Evolutionary conservation across 768 basidiomycete species (phyloP).

Genomic region (Guyanaporus albipodus): DNA sequence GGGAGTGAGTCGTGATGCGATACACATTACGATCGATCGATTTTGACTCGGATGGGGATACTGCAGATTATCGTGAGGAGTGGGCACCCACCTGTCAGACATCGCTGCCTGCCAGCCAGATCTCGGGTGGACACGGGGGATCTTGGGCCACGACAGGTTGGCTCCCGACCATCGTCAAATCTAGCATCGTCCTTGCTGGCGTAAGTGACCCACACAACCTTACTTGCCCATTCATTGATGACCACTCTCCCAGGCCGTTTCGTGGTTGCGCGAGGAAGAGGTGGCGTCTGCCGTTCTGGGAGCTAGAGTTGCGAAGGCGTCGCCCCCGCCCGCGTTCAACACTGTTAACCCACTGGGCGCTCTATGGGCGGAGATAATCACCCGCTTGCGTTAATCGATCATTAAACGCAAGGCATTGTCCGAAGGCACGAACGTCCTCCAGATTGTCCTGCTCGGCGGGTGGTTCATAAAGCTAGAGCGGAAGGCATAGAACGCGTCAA

Average conservation of each 20-base stretch:
- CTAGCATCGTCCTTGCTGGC: no score
- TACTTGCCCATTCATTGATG: no score
- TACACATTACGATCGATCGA: background rate
- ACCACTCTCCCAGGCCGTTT: no score
- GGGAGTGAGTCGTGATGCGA: background rate
- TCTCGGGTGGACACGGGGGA: background rate
- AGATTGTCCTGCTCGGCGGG: constrained; percentile 31
- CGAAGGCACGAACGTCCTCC: constrained; percentile 10
- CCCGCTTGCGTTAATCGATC: constrained; percentile 16
- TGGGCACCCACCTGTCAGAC: constrained; percentile 15
- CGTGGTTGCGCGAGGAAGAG: constrained; percentile 42
- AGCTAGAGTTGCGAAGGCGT: constrained; percentile 16
- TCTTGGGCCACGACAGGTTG: constrained; percentile 16
- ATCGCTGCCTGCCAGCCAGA: background rate
- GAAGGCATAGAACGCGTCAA: constrained; percentile 14
- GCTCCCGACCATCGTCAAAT: constrained; percentile 2
- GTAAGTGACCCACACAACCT: no score
- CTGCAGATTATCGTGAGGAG: background rate
- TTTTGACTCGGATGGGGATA: background rate
- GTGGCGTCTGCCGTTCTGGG: constrained; percentile 35
- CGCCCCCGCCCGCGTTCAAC: constrained; percentile 29
- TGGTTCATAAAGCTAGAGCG: constrained; percentile 32
- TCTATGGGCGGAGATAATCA: constrained; percentile 32
- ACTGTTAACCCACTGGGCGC: constrained; percentile 37
- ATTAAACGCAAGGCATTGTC: constrained; percentile 11